Base-by-base conservation (phyloP, 1,139 yeast genomes). In the Diutina sp. region DNA sequence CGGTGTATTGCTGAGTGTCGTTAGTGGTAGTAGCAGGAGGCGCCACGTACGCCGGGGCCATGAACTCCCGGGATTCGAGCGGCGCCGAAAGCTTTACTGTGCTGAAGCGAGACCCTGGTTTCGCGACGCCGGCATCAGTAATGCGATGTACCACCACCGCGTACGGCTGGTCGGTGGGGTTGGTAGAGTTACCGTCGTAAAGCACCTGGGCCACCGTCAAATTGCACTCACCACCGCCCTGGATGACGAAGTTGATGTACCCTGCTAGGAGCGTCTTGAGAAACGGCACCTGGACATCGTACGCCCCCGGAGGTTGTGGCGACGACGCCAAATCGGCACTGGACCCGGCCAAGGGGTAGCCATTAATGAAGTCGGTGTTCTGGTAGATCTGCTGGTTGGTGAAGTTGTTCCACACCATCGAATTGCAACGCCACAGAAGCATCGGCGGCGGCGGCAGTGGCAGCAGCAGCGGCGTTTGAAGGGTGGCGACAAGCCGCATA, bases 211-310 rank as follows among this genome's bases (percentile, higher is more conserved):
- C 41, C 53, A 50, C 53, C n/a, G 53, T 50, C n/a, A 50, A 50
- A 11, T 50, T 32, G 11, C 53, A 50, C 18, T 32, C 53, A n/a
- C 44, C 44, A n/a, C 53, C 53, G n/a, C 44, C 53, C 9, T 50
- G 28, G 30, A 50, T 32, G 29, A 50, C 25, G 14, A 50, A 50
- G 32, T 50, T 50, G 45, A 50, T 9, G 32, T 50, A 50, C n/a
- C 53, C 53, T 5, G 44, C 28, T 14, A 50, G 16, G 18, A 50
- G 44, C 11, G 41, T n/a, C 44, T 32, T 30, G n/a, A 50, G 53
- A 50, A 50, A 50, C 28, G 53, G 44, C 4, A 50, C 44, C 45
- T 50, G 53, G 29, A 50, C 53, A 7, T 50, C 53, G 35, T 50
- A 50, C n/a, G 44, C 53, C 5, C 46, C 46, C 3, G 46, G 46